phyloP scores from a whole-genome alignment of 306 rosid genomes.

The Quillaja saponaria region DNA sequence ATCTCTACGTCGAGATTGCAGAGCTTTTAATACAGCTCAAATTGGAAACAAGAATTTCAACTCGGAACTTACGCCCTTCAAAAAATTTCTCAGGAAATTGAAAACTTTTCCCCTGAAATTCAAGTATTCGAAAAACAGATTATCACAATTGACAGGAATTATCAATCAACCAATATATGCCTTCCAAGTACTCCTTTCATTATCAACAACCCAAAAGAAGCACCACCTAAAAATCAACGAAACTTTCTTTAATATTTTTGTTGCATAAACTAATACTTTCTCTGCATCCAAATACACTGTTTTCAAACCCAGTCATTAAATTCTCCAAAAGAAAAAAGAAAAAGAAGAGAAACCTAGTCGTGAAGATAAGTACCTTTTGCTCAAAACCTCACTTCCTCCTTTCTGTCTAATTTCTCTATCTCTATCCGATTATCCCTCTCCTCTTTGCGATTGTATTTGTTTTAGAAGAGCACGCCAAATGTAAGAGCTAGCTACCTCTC shows the following conservation, averaged over 20 bases:
- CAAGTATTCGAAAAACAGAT: constrained; percentile 27
- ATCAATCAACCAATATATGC: constrained; percentile 21
- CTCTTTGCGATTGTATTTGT: not conserved
- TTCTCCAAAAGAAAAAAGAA: constrained; percentile 7
- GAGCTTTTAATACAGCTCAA: constrained; percentile 12
- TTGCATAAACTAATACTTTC: not conserved
- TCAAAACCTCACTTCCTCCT: not conserved
- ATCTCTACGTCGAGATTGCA: constrained; percentile 14
- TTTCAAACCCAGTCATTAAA: constrained; percentile 27
- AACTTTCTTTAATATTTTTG: not conserved
- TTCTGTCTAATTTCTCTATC: not conserved
- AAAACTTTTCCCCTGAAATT: not conserved
- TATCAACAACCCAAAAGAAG: not conserved
- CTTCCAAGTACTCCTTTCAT: constrained; percentile 8
- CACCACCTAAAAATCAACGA: constrained; percentile 5
- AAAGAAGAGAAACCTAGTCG: constrained; percentile 18
- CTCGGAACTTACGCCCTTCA: constrained; percentile 37
- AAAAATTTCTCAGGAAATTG: not conserved
- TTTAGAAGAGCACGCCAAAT: constrained; percentile 38
- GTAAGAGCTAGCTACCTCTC: constrained; percentile 18
- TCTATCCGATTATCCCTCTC: not conserved
- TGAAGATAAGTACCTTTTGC: constrained; percentile 21
- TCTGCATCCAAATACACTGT: constrained; percentile 18
- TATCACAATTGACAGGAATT: constrained; percentile 41
- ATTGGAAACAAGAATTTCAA: not conserved